These are phyloP conservation scores for Colletotrichum shisoi DNA, from an alignment of 2,329 filamentous ascomycete genomes.

Conservation along the genomic window DNA sequence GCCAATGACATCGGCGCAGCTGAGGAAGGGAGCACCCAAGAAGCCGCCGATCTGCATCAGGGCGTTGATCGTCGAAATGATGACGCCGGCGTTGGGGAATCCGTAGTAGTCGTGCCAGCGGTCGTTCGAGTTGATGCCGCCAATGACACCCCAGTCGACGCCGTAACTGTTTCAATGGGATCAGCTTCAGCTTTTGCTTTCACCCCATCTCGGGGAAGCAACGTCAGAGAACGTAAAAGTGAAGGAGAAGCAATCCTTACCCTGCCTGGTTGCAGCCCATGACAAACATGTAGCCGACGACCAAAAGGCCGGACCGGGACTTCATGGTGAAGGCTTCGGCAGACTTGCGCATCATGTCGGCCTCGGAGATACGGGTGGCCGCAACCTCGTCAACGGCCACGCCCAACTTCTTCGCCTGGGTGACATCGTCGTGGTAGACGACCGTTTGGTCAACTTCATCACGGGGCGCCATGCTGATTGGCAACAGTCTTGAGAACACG, in stretches of 20 bases:
- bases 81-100: constrained; percentile 52
- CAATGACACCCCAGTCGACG: constrained; percentile 60
- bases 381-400: constrained; percentile 55
- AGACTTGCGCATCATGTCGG: constrained; percentile 54
- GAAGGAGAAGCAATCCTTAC: constrained; percentile 1
- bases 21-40: constrained; percentile 58
- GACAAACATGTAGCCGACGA: constrained; percentile 54
- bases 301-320: constrained; percentile 53
- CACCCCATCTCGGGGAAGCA: too few species aligned
- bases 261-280: constrained; percentile 58
- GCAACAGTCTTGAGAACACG: neutral
- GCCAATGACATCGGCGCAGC: constrained; percentile 60
- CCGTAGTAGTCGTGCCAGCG: constrained; percentile 56
- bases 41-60: constrained; percentile 58
- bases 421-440: constrained; percentile 44
- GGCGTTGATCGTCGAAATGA: constrained; percentile 55
- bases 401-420: constrained; percentile 46
- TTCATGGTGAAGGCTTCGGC: constrained; percentile 51
- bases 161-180: constrained; percentile 45
- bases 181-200: neutral
- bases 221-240: neutral
- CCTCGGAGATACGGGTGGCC: constrained; percentile 56
- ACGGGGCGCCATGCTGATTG: constrained; percentile 35
- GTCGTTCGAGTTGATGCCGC: constrained; percentile 54
- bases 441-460: constrained; percentile 39